These are phyloP conservation scores for Bertia moriformis DNA, from an alignment of 2,329 filamentous ascomycete genomes.

Conservation along the genomic window DNA sequence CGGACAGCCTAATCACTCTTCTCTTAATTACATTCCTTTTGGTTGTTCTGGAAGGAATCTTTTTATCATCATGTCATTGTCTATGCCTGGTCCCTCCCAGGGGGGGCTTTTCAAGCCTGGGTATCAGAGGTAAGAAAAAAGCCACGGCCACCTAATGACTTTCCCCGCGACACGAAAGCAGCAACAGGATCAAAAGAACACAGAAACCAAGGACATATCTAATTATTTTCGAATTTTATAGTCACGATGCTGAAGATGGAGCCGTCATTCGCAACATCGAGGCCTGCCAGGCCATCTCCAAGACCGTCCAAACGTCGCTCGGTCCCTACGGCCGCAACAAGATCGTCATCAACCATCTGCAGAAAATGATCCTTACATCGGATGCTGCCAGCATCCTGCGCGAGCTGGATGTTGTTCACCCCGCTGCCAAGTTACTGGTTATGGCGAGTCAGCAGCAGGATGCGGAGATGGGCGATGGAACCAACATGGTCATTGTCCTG, in stretches of 20 bases:
- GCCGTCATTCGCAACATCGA: slow-evolving; percentile 97
- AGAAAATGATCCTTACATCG: slow-evolving; percentile 98
- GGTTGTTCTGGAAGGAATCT: not conserved
- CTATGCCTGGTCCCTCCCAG: not conserved
- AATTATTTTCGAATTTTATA: slow-evolving; percentile 30
- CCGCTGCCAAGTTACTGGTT: slow-evolving; percentile 89
- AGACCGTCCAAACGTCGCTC: slow-evolving; percentile 90
- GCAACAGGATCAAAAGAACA: no score
- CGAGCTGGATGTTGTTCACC: slow-evolving; percentile 95
- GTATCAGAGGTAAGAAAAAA: slow-evolving; percentile 1
- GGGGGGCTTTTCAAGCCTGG: slow-evolving; percentile 1
- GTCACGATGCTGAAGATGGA: slow-evolving; percentile 98
- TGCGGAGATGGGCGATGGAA: slow-evolving; percentile 96
- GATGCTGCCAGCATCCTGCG: slow-evolving; percentile 94
- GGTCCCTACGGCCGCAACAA: slow-evolving; percentile 98
- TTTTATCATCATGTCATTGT: slow-evolving; percentile 1
- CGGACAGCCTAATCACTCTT: no score
- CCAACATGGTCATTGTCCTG: slow-evolving; percentile 89
- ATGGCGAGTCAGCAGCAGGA: slow-evolving; percentile 99
- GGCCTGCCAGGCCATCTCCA: slow-evolving; percentile 87
- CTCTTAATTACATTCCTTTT: no score
- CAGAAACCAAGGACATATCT: no score
- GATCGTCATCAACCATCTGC: slow-evolving; percentile 98
- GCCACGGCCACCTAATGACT: not conserved
- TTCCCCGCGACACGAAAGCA: not conserved